Base-by-base conservation (phyloP, 2,329 filamentous ascomycete genomes). In the Sclerotinia nivalis region DNA sequence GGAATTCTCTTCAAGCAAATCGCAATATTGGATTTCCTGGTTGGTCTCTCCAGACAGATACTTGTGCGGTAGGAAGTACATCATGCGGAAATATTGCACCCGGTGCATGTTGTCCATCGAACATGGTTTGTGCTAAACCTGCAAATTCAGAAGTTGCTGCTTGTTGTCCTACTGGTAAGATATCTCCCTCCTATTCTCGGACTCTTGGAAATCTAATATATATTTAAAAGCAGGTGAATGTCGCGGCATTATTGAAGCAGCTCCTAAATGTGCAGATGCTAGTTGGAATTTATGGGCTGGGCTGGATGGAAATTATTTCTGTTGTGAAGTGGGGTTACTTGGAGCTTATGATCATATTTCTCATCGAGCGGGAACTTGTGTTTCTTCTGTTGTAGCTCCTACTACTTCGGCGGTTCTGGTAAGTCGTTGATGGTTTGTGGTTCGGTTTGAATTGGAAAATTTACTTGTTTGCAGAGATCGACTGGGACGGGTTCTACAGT, bases 121-220 rank as follows among this genome's bases (percentile, higher is more conserved):
- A 37, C 45, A 67, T 72, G 31, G 28, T 61, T 43, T 72, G 71
- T 31, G 66, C 64, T 20, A n/a, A 66, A 15, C 60, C 60, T 64
- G 71, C 55, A 12, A 72, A 71, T 47, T 58, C 68, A n/a, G 69
- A 72, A 37, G 69, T 72, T 52, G 71, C 69, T 49, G 69, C 71
- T 31, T 72, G 71, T 49, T 72, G 71, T 61, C 28, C 69, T 34
- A 55, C n/a, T 43, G 22, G 71, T 72, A 66, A 67, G 65, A 20
- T 28, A 54, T 13, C 5, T 12, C 20, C 9, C 20, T 58, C n/a
- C 20, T n/a, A 9, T 49, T 20, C 15, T 56, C 10, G 15, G 2
- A 13, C 12, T 58, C 31, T 8, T 2, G 31, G 4, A 25, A 43
- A 45, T 34, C 50, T 68, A 45, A 70, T 58, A 15, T 15, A 70